Percentiles rank a stretch among this genome's conserved stretches.
phyloP scores from a whole-genome alignment of 2,329 filamentous ascomycete genomes.

The Daldinia sp. region DNA sequence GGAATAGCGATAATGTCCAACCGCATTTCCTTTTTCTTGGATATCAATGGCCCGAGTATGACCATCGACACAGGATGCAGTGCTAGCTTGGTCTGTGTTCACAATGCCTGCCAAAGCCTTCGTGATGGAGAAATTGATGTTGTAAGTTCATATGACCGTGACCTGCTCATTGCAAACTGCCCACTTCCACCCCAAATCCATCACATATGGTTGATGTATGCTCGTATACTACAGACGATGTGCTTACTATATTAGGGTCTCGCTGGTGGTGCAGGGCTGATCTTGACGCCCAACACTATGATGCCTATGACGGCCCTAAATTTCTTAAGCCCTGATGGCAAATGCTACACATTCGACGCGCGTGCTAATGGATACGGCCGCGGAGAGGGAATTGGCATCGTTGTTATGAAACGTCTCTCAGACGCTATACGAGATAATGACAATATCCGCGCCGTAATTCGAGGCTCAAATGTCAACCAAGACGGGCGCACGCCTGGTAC shows the following conservation, averaged over 20 bases:
- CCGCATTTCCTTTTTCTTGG: slow-evolving; percentile 57
- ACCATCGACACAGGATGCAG: slow-evolving; percentile 63
- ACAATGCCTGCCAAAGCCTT: slow-evolving; percentile 56
- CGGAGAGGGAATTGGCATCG: slow-evolving; percentile 27
- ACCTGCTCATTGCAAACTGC: slow-evolving; percentile 22
- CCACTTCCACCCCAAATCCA: background rate
- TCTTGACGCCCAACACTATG: slow-evolving; percentile 67
- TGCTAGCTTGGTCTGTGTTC: slow-evolving; percentile 57
- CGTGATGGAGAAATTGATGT: slow-evolving; percentile 50
- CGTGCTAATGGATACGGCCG: slow-evolving; percentile 41
- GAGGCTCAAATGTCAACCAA: slow-evolving; percentile 37
- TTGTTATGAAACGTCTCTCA: slow-evolving; percentile 33
- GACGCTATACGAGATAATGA: slow-evolving; percentile 38
- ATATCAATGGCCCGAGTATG: slow-evolving; percentile 56
- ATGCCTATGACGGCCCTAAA: slow-evolving; percentile 68
- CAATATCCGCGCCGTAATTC: slow-evolving; percentile 34
- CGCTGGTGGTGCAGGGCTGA: slow-evolving; percentile 64
- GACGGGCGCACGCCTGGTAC: slow-evolving; percentile 37
- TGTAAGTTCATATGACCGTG: slow-evolving; percentile 30
- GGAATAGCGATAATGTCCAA: slow-evolving; percentile 55
- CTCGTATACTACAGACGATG: background rate
- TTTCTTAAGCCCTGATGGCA: slow-evolving; percentile 64
- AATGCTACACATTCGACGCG: slow-evolving; percentile 37
- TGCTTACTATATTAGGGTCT: slow-evolving; percentile 49
- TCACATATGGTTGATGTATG: background rate